Percentiles rank a stretch among this genome's conserved stretches.
phyloP scores from a whole-genome alignment of 2,329 filamentous ascomycete species.

The Talaromyces sp. region DNA sequence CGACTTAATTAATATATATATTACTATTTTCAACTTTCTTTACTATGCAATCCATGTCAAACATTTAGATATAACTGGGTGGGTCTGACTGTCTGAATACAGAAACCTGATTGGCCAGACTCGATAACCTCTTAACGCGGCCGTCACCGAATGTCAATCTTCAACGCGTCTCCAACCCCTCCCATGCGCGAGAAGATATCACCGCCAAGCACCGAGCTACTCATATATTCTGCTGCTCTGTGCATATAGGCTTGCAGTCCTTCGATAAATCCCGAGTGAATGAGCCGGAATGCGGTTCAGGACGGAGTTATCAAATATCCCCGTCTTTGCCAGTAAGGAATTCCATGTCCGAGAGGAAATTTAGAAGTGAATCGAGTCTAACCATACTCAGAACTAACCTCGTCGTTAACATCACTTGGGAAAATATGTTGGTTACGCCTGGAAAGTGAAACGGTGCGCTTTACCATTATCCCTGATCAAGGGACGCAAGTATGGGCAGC shows the following conservation, averaged over 20 bases:
- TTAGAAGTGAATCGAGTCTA: not conserved
- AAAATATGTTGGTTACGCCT: constrained; percentile 89
- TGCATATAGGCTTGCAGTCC: not conserved
- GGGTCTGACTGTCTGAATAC: not conserved
- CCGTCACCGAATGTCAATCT: not conserved
- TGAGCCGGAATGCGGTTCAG: constrained; percentile 46
- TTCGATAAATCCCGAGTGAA: not conserved
- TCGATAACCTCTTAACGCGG: not conserved
- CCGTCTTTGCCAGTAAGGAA: constrained; percentile 48
- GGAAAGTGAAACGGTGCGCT: constrained; percentile 79
- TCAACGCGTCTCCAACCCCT: not conserved
- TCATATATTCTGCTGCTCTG: not conserved
- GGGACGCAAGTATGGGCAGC: constrained; percentile 96
- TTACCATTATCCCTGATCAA: constrained; percentile 91
- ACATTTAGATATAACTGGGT: not conserved
- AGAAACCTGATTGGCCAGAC: not conserved
- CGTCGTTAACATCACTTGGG: constrained; percentile 61
- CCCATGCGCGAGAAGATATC: not conserved
- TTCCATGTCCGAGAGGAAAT: not conserved
- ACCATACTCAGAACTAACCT: constrained; percentile 50
- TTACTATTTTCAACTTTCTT: not conserved
- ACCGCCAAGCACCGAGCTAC: not conserved
- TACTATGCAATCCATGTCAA: not conserved
- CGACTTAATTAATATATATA: not conserved
- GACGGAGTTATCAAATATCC: constrained; percentile 47